phyloP scores from a whole-genome alignment of 1,284 basidiomycete species.

The Ganoderma boninense region DNA sequence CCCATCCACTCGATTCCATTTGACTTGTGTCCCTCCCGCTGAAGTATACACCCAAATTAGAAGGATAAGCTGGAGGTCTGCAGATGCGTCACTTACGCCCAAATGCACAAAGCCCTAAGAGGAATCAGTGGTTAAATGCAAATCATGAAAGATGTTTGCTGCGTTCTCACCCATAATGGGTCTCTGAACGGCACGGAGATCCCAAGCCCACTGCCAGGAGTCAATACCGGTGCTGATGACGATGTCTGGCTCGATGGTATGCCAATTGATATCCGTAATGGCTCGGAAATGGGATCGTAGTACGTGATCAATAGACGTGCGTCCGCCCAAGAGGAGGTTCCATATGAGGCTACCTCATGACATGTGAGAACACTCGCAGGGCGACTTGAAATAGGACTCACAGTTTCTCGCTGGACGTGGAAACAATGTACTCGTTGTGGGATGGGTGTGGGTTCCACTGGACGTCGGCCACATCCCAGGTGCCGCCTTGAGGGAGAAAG shows the following conservation, averaged over 20 bases:
- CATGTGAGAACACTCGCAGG: not conserved
- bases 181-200: slow-evolving; percentile 68
- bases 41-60: slow-evolving; percentile 2
- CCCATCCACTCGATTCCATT: slow-evolving; percentile 91
- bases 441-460: slow-evolving; percentile 96
- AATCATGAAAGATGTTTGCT: not conserved
- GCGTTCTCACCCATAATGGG: slow-evolving; percentile 67
- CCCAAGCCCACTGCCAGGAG: slow-evolving; percentile 90
- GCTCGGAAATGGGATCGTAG: slow-evolving; percentile 90
- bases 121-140: not conserved
- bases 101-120: slow-evolving; percentile 74
- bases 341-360: slow-evolving; percentile 74
- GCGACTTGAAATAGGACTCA: slow-evolving; percentile 42
- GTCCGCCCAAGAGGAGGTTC: slow-evolving; percentile 83
- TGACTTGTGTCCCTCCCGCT: slow-evolving; percentile 94
- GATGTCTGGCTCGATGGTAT: slow-evolving; percentile 81
- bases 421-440: slow-evolving; percentile 90
- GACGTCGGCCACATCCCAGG: slow-evolving; percentile 96
- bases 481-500: slow-evolving; percentile 91
- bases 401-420: slow-evolving; percentile 95
- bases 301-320: slow-evolving; percentile 80
- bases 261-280: slow-evolving; percentile 97
- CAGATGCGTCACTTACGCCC: slow-evolving; percentile 56
- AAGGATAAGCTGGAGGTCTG: too few relatives aligned
- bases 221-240: slow-evolving; percentile 84